Evolutionary conservation across 116 monocot species (phyloP), one percentile per base, ranked within the genome.

Genomic region (Posidonia oceanica): DNA sequence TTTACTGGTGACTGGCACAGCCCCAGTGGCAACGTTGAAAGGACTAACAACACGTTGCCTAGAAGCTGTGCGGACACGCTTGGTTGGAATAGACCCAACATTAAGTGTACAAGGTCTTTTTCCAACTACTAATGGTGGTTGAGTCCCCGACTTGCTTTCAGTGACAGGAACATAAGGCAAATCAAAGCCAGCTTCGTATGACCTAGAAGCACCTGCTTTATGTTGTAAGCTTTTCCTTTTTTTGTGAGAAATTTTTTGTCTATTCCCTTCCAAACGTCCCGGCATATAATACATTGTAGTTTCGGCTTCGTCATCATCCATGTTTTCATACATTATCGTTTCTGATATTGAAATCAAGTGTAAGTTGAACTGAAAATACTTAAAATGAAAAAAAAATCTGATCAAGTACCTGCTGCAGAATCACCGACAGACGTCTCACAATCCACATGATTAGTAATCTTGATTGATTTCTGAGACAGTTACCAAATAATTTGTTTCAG

Each of bases 301-400:
- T 76, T 90, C 90, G 69, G 71, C 88, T 85, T 90, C 93, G 81
- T 99, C 94, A 23, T 99, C 98, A 65, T 90, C 88, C 72, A 80
- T 81, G 44, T 69, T 74, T 37, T 78, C 83, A 36, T 66, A 80
- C n/a, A 18, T 39, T 65, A 66, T 54, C 4, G 66, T 40, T 61
- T 72, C 72, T 62, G 51, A 40, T 51, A 51, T 29, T 15, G 3
- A 22, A 42, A 62, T 48, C 7, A 72, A 51, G 23, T 10, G 20
- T 61, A 13, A 48, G 41, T 59, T 20, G 36, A 22, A 41, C 18
- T 40, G 14, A 71, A 71, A 59, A 20, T 39, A 21, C 2, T 18
- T 41, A 39, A 59, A 4, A 44, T 44, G 40, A 44, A 51, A 42
- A 11, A 10, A 71, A 71, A 66, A 3, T 18, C 10, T 20, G 14